phyloP scores from a whole-genome alignment of 805 yeast species.

The Saccharomycopsis fibuligera region DNA sequence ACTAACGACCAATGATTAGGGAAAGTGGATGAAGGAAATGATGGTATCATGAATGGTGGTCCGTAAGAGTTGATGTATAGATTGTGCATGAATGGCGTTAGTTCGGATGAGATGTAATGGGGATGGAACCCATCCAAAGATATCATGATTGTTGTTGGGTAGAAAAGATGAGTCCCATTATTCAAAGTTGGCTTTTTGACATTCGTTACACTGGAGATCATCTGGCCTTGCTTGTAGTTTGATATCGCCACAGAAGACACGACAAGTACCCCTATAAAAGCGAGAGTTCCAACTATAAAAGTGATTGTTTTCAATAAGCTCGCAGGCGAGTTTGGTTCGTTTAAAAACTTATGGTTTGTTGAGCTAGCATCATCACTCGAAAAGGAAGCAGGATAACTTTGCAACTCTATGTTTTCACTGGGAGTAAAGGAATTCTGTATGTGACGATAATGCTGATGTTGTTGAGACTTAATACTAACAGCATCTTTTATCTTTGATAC shows the following conservation, averaged over 20 bases:
- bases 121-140: conserved; percentile 93
- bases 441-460: background rate
- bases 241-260: conserved; percentile 11
- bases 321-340: too few species aligned
- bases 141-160: conserved; percentile 74
- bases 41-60: conserved; percentile 80
- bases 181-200: conserved; percentile 27
- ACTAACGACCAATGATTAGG: conserved; percentile 90
- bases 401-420: conserved; percentile 22
- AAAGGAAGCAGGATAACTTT: conserved; percentile 6
- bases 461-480: too few species aligned
- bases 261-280: conserved; percentile 9
- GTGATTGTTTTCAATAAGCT: background rate
- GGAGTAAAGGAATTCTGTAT: conserved; percentile 12
- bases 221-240: conserved; percentile 9
- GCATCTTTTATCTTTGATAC: background rate
- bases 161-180: conserved; percentile 64
- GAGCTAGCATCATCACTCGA: too few species aligned
- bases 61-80: conserved; percentile 48
- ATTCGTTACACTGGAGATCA: background rate
- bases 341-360: too few species aligned
- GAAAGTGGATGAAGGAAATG: conserved; percentile 84
- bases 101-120: conserved; percentile 57
- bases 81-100: conserved; percentile 67
- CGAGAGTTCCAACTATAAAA: background rate